Evolutionary conservation across 2,329 filamentous ascomycete genomes (phyloP), one percentile per base, ranked within the genome.

Genomic region (Claviceps monticola): DNA sequence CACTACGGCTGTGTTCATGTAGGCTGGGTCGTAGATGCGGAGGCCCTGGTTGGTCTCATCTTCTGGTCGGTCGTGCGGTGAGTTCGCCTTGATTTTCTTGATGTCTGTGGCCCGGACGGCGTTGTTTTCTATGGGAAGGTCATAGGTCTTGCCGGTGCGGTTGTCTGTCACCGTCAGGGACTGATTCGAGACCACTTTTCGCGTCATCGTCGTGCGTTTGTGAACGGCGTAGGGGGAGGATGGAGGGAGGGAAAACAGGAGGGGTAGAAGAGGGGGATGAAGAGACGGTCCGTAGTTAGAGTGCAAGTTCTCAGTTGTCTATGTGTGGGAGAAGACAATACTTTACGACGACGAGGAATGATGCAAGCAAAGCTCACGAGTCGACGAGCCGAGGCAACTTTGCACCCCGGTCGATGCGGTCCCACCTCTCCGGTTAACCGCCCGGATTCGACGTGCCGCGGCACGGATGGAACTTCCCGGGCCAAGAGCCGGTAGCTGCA

Each of bases 1-100:
- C 19, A 75, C 68, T 2, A 74, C 73, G 17, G 73, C 72, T 2
- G 73, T 75, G 65, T 75, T 76, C 68, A 74, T 72, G 63, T 74
- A 76, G 2, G 69, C 73, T n/a, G 73, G 72, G 60, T 75, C 73
- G 51, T 67, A 74, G 38, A 76, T 65, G 21, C 72, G 62, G n/a
- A 76, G 68, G 11, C 73, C 73, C 56, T 75, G 71, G 9, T 64
- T 65, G 2, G 69, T 72, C 63, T 74, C 71, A 59, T 74, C 68
- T 51, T 74, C 71, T 9, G 66, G 58, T 17, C 69, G 66, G 56
- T 68, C 68, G 49, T 64, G 56, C 11, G 60, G 56, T 48, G 57
- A 46, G 29, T 57, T 47, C 6, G 69, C 66, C 57, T 68, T 71
- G 60, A 76, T 74, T 59, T 73, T 72, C 60, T 75, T 75, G 64